Evolutionary conservation across 1,284 basidiomycete genomes (phyloP).

Genomic region (Coriolopsis trogii): DNA sequence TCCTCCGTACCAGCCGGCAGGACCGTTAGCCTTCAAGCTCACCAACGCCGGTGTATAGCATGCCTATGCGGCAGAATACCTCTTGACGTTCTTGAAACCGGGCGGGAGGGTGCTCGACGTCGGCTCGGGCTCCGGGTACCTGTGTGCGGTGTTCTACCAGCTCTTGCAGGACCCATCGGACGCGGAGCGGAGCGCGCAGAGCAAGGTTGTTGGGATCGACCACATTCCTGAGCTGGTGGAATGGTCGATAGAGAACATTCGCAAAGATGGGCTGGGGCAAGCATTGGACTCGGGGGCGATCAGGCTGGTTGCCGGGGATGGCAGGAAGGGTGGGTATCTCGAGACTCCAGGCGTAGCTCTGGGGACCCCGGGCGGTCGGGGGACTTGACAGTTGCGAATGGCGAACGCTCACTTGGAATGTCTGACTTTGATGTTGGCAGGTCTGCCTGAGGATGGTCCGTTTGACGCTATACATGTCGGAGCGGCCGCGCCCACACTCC

Average conservation of each 20-base stretch:
- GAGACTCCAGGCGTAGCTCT: too few relatives aligned
- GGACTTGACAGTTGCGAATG: too few relatives aligned
- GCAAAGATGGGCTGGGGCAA: conserved; percentile 63
- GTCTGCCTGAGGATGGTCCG: conserved; percentile 52
- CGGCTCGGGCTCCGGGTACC: conserved; percentile 80
- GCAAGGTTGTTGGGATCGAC: conserved; percentile 88
- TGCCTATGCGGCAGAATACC: conserved; percentile 77
- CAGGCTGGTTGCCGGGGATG: conserved; percentile 77
- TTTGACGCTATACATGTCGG: conserved; percentile 95
- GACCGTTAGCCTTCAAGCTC: not conserved
- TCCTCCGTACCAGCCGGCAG: conserved; percentile 1
- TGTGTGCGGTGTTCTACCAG: conserved; percentile 77
- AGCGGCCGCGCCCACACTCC: conserved; percentile 84
- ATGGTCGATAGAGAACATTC: conserved; percentile 72
- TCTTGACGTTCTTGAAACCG: conserved; percentile 70
- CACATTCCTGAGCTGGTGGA: conserved; percentile 83
- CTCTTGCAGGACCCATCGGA: conserved; percentile 50
- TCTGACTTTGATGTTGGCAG: not conserved
- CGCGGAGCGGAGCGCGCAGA: conserved; percentile 31
- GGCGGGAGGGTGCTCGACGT: conserved; percentile 81
- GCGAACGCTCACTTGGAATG: not conserved
- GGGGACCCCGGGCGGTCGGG: too few relatives aligned
- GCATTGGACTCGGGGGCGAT: conserved; percentile 59
- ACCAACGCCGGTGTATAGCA: conserved; percentile 53
- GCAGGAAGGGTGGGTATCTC: conserved; percentile 69